Conservation (phyloP, 2,329 filamentous ascomycete species). For the Clarireedia hainanense region DNA sequence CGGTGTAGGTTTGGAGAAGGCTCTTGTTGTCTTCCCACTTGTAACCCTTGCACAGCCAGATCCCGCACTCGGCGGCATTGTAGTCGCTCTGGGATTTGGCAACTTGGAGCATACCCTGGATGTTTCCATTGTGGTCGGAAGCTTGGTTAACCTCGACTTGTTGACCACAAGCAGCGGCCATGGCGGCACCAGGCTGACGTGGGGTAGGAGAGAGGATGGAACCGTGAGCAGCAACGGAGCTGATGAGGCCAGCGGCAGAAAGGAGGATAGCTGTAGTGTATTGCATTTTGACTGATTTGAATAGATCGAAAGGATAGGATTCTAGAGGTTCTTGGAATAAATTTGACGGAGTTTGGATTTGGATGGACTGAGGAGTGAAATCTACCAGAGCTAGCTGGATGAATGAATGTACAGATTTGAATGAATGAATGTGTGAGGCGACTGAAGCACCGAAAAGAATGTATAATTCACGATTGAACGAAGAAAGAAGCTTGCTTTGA, state of each 20-base stretch:
- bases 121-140: constrained; percentile 27
- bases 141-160: constrained; percentile 32
- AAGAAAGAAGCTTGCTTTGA: constrained; percentile 5
- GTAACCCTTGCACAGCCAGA: constrained; percentile 43
- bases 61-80: constrained; percentile 28
- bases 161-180: constrained; percentile 34
- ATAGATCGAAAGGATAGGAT: neutral
- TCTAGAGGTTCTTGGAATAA: neutral
- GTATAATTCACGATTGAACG: neutral
- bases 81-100: constrained; percentile 25
- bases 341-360: neutral
- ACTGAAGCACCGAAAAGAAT: constrained; percentile 2
- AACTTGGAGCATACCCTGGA: constrained; percentile 30
- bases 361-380: neutral
- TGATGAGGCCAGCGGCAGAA: constrained; percentile 24
- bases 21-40: constrained; percentile 36
- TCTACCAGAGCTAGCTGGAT: constrained; percentile 11
- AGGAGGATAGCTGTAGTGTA: constrained; percentile 20
- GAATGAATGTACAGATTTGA: constrained; percentile 3
- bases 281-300: constrained; percentile 16
- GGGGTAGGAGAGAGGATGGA: constrained; percentile 36
- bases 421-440: constrained; percentile 9
- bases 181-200: constrained; percentile 37
- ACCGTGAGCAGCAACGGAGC: constrained; percentile 40
- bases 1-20: constrained; percentile 36